These are phyloP conservation scores for Fusarium mangiferae DNA, from an alignment of 2,329 filamentous ascomycete species.

Conservation along the genomic window DNA sequence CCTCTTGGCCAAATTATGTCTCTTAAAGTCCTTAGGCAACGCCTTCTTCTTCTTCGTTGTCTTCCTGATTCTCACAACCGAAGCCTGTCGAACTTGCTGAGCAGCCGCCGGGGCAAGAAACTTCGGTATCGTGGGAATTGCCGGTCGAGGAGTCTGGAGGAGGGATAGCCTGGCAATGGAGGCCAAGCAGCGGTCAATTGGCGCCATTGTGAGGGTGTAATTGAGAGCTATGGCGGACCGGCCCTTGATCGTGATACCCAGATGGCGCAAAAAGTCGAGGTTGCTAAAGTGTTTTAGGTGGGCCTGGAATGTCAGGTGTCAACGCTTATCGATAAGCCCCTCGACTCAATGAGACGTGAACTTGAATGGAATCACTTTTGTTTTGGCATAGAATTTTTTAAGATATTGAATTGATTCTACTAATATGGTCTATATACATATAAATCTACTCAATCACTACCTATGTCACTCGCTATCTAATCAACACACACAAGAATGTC, in stretches of 20 bases:
- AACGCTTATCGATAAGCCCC: conserved; percentile 41
- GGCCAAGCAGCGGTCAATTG: conserved; percentile 64
- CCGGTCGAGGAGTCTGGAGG: conserved; percentile 55
- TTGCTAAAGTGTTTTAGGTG: conserved; percentile 23
- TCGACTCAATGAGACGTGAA: neutral
- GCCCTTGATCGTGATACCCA: conserved; percentile 27
- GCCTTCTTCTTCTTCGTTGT: conserved; percentile 66
- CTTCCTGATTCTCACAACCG: conserved; percentile 60
- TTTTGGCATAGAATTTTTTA: neutral
- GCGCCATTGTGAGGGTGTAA: conserved; percentile 56
- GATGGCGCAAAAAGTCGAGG: conserved; percentile 41
- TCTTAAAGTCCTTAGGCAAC: conserved; percentile 71
- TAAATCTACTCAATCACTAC: neutral
- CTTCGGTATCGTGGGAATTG: conserved; percentile 56
- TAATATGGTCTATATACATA: neutral
- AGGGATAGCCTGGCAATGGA: conserved; percentile 64
- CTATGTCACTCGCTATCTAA: neutral
- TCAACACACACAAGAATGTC: conserved; percentile 45
- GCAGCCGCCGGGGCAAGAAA: conserved; percentile 59
- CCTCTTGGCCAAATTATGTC: conserved; percentile 73
- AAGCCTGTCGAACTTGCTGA: conserved; percentile 56
- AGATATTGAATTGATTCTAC: neutral
- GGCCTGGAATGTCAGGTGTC: conserved; percentile 39
- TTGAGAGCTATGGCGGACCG: conserved; percentile 42
- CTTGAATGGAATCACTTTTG: neutral